Conservation (phyloP, 768 basidiomycete genomes). For the Rhizopogon vesiculosus region DNA sequence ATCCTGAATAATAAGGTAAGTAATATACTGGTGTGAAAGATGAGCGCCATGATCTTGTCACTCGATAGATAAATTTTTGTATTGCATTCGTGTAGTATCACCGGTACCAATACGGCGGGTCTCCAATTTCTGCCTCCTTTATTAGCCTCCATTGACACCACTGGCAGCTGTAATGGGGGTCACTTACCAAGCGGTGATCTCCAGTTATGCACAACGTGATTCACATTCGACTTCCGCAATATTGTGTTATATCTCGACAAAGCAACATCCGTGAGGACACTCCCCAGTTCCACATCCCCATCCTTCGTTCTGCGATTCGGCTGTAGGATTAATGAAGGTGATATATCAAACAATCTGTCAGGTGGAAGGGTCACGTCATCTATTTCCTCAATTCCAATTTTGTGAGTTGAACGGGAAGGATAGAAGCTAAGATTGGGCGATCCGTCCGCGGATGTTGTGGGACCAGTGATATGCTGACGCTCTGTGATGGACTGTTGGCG, state of each 20-base stretch:
- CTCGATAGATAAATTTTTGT: not conserved
- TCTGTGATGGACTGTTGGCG: not conserved
- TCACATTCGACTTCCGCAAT: constrained; percentile 25
- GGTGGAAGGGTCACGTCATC: not conserved
- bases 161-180: not conserved
- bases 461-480: not conserved
- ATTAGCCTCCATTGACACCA: not conserved
- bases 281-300: constrained; percentile 19
- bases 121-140: not conserved
- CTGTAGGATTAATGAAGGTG: constrained; percentile 9
- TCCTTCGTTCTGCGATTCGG: constrained; percentile 21
- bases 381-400: constrained; percentile 33
- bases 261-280: constrained; percentile 37
- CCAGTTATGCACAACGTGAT: constrained; percentile 58
- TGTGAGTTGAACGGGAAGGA: not conserved
- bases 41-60: not conserved
- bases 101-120: not conserved
- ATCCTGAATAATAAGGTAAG: not conserved
- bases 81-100: not conserved
- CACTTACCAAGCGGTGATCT: constrained; percentile 64
- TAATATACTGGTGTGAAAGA: no score
- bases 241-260: constrained; percentile 37
- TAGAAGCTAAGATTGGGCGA: not conserved
- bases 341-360: not conserved
- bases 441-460: no score